Conservation (phyloP, 75 land plant species). For the Gnetum montanum region DNA sequence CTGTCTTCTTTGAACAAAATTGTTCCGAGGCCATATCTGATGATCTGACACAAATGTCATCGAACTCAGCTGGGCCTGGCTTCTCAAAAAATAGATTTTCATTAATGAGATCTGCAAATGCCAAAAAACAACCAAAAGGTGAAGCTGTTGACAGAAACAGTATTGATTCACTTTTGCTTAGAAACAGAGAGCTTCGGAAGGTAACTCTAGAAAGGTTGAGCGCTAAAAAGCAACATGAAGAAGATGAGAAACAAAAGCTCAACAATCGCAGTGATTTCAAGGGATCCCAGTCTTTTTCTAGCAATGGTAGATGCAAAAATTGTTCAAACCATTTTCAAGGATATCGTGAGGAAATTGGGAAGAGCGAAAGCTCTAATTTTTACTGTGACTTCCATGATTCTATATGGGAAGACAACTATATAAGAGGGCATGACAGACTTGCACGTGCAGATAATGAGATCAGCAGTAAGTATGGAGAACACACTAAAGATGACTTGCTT, state of each 20-base stretch:
- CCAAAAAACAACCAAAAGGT: not conserved
- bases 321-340: not conserved
- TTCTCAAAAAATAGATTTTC: not conserved
- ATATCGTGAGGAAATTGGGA: not conserved
- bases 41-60: conserved; percentile 19
- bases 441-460: too few relatives aligned
- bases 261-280: not conserved
- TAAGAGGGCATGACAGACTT: too few relatives aligned
- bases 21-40: conserved; percentile 31
- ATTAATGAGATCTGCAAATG: not conserved
- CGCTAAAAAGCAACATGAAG: conserved; percentile 27
- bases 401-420: too few relatives aligned
- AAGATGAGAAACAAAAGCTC: not conserved
- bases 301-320: not conserved
- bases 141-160: not conserved
- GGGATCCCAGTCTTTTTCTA: conserved; percentile 1
- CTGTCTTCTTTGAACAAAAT: conserved; percentile 21
- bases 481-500: not conserved
- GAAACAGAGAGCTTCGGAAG: conserved; percentile 33
- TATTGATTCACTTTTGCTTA: conserved; percentile 28
- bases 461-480: not conserved
- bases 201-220: conserved; percentile 38
- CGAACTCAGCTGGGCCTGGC: not conserved
- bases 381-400: conserved; percentile 5
- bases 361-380: not conserved